Percentiles rank a stretch among this genome's conserved stretches.
These are phyloP conservation scores for Stentor roeselii DNA, from an alignment of 73 alveolate genomes.

Conservation along the genomic window DNA sequence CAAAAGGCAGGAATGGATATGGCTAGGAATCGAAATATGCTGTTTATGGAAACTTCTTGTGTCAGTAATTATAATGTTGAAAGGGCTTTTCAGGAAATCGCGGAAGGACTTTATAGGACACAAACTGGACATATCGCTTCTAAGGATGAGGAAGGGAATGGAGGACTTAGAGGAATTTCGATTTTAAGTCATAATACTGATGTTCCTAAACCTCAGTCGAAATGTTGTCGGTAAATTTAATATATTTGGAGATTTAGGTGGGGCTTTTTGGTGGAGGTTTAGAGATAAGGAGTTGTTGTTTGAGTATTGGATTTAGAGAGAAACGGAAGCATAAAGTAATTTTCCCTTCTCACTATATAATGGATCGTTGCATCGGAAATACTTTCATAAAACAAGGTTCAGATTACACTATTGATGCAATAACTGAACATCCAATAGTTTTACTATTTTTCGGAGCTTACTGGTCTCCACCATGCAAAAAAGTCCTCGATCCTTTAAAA, in stretches of 20 bases:
- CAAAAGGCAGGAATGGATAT: neutral
- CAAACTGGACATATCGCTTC: neutral
- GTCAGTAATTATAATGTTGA: conserved; percentile 13
- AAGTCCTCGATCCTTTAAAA: neutral
- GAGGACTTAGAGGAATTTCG: neutral
- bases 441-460: neutral
- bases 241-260: too few species aligned
- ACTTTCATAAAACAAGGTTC: too few species aligned
- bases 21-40: conserved; percentile 11
- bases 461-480: neutral
- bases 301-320: too few species aligned
- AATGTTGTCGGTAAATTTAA: too few species aligned
- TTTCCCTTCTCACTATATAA: too few species aligned
- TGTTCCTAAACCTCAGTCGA: too few species aligned
- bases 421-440: too few species aligned
- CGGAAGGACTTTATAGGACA: neutral
- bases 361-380: too few species aligned
- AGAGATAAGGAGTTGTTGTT: too few species aligned
- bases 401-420: too few species aligned
- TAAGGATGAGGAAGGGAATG: neutral
- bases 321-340: too few species aligned
- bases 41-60: conserved; percentile 24
- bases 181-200: neutral
- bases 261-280: too few species aligned
- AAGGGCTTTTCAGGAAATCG: conserved; percentile 19